Evolutionary conservation across 2,329 filamentous ascomycete genomes (phyloP).

Genomic region (Westerdykella aurantiaca): DNA sequence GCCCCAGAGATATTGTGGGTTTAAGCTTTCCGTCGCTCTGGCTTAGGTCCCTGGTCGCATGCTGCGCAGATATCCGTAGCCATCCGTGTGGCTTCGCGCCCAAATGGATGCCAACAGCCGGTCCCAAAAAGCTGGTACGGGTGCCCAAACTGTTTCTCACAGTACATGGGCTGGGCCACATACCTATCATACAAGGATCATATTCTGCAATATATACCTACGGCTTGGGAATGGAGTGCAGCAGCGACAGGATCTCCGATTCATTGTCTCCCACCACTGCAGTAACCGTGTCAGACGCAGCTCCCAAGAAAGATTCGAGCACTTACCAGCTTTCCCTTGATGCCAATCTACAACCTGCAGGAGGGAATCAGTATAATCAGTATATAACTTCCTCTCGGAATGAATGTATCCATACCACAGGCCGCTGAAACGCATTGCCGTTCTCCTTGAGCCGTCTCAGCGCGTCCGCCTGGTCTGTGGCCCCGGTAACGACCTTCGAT

Average conservation of each 20-base stretch:
- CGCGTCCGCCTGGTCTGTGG: constrained; percentile 68
- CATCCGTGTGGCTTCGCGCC: too few species aligned
- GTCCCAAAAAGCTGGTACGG: too few species aligned
- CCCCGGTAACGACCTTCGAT: constrained; percentile 66
- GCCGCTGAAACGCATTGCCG: constrained; percentile 62
- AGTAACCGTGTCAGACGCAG: constrained; percentile 6
- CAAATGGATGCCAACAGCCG: too few species aligned
- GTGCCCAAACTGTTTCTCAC: too few species aligned
- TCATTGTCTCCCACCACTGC: constrained; percentile 67
- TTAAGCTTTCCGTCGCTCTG: too few species aligned
- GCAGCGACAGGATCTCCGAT: constrained; percentile 80
- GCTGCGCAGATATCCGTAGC: too few species aligned
- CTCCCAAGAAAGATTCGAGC: neutral
- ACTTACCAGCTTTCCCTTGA: constrained; percentile 68
- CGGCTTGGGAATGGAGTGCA: constrained; percentile 52
- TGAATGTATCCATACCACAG: constrained; percentile 56
- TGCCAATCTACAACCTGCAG: constrained; percentile 75
- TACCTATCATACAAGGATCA: too few species aligned
- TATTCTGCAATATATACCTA: too few species aligned
- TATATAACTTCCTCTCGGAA: neutral
- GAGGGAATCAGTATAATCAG: constrained; percentile 8
- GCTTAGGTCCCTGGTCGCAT: too few species aligned
- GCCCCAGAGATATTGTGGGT: too few species aligned
- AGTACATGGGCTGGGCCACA: too few species aligned
- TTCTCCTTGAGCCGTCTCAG: constrained; percentile 70